Base-by-base conservation (phyloP, 306 rosid genomes). In the Fagus sylvatica region DNA sequence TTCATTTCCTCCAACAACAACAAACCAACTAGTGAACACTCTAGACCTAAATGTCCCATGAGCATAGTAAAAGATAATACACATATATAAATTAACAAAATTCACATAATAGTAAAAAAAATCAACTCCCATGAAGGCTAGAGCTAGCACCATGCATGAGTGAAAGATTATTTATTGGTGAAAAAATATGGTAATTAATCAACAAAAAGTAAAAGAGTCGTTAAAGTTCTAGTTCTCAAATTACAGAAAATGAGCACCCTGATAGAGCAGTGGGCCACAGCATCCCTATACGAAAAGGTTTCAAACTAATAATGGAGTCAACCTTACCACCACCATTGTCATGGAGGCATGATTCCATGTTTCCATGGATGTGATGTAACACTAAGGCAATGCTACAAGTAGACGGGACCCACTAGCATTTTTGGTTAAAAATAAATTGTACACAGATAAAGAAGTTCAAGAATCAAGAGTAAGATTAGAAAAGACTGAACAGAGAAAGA, bases 331-430 rank as follows among this genome's bases (percentile, higher is more conserved):
- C 4, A 17, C 2, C 43, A 3, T 34, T 19, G 42, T 48, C 80
- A 75, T 71, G 69, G 69, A 69, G 48, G 83, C 82, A 77, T 37
- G 78, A 39, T 8, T 41, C 72, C 79, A 59, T 82, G 79, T 51
- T 66, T 78, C 55, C 62, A 32, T 62, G 74, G 85, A 84, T 80
- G 85, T 74, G 88, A 84, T 77, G 79, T 32, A 64, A 73, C 83
- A 69, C 5, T 48, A 70, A 0, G 74, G 65, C 60, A 65, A 55
- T 79, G 78, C 73, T 41, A 40, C 40, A 36, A 19, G 53, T 16
- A 34, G 28, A 28, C 17, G 36, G 78, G 81, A 19, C 82, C 85
- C 76, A 40, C 61, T 4, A 46, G 32, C 16, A 6, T 32, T 39
- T 60, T 1, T n/a, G 11, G 12, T 11, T n/a, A 0, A 15, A 22